A percentile compares a stretch with the other conserved stretches of the same genome.
Conservation (phyloP, 1,284 basidiomycete genomes). For the Laetiporus sulphureus region DNA sequence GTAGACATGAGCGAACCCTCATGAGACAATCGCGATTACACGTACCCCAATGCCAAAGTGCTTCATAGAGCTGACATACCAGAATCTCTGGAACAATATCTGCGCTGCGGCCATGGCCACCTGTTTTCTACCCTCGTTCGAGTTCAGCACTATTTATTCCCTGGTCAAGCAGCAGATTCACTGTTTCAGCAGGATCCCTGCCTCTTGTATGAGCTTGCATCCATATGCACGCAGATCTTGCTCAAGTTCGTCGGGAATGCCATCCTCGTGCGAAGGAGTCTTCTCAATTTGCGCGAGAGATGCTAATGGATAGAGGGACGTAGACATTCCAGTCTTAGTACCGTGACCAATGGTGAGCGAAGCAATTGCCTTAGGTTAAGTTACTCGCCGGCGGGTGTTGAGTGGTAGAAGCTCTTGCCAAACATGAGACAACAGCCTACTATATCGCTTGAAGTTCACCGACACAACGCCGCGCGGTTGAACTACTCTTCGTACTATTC, state of each 20-base stretch:
- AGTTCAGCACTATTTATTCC: conserved; percentile 5
- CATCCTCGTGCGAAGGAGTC: conserved; percentile 81
- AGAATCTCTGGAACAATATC: conserved; percentile 95
- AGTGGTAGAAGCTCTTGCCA: not conserved
- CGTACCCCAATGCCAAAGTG: conserved; percentile 87
- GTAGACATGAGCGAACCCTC: not conserved
- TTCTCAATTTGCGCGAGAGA: conserved; percentile 70
- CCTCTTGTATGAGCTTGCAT: conserved; percentile 92
- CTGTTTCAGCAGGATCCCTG: conserved; percentile 86
- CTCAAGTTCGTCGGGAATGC: conserved; percentile 75
- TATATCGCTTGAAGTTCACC: not conserved
- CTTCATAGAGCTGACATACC: conserved; percentile 91
- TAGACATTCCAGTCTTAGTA: conserved; percentile 39
- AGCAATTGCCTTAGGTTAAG: too few relatives aligned
- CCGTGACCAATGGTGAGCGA: too few relatives aligned
- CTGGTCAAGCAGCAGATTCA: conserved; percentile 32
- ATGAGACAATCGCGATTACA: conserved; percentile 8
- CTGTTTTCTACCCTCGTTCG: conserved; percentile 66
- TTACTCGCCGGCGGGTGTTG: not conserved
- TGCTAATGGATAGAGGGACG: conserved; percentile 78
- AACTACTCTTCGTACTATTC: not conserved
- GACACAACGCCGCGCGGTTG: not conserved
- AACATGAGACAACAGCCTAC: not conserved
- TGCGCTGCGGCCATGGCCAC: conserved; percentile 95
- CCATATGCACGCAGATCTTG: conserved; percentile 83